phyloP scores from a whole-genome alignment of 2,329 filamentous ascomycete genomes.

The Monilinia fructicola region DNA sequence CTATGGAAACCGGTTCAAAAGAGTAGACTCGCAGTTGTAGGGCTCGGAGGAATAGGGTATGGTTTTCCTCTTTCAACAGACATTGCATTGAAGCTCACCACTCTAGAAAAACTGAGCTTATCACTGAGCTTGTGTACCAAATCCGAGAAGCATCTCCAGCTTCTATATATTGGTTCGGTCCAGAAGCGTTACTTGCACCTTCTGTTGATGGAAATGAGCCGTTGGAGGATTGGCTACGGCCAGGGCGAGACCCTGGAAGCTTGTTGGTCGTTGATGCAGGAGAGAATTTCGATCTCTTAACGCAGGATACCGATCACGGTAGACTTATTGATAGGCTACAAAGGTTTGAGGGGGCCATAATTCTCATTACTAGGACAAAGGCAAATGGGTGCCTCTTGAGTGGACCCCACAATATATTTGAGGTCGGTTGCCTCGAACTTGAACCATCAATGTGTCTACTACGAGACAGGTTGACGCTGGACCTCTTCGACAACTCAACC shows the following conservation, averaged over 20 bases:
- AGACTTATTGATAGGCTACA: slow-evolving; percentile 29
- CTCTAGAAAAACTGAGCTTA: slow-evolving; percentile 33
- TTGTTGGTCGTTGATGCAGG: slow-evolving; percentile 33
- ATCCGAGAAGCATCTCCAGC: slow-evolving; percentile 32
- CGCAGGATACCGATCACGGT: slow-evolving; percentile 10
- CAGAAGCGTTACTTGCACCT: slow-evolving; percentile 24
- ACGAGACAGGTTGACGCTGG: slow-evolving; percentile 22
- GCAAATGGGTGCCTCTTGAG: slow-evolving; percentile 30
- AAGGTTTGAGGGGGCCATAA: slow-evolving; percentile 30
- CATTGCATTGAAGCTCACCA: slow-evolving; percentile 17
- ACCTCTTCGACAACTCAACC: slow-evolving; percentile 24
- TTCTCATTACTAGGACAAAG: slow-evolving; percentile 31
- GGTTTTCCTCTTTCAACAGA: background rate
- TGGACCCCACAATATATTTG: slow-evolving; percentile 30
- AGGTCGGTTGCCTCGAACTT: slow-evolving; percentile 29
- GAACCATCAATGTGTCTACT: slow-evolving; percentile 31
- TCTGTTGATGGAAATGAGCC: slow-evolving; percentile 18
- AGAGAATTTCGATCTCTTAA: slow-evolving; percentile 26
- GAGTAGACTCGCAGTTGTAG: slow-evolving; percentile 32
- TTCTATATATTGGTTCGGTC: slow-evolving; percentile 34
- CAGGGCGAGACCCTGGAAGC: slow-evolving; percentile 20
- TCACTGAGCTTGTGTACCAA: slow-evolving; percentile 34
- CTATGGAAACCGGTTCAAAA: slow-evolving; percentile 33
- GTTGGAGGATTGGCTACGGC: slow-evolving; percentile 29
- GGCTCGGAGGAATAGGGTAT: slow-evolving; percentile 36